Evolutionary conservation across 768 basidiomycete genomes (phyloP).

Genomic region (Russula sp.): DNA sequence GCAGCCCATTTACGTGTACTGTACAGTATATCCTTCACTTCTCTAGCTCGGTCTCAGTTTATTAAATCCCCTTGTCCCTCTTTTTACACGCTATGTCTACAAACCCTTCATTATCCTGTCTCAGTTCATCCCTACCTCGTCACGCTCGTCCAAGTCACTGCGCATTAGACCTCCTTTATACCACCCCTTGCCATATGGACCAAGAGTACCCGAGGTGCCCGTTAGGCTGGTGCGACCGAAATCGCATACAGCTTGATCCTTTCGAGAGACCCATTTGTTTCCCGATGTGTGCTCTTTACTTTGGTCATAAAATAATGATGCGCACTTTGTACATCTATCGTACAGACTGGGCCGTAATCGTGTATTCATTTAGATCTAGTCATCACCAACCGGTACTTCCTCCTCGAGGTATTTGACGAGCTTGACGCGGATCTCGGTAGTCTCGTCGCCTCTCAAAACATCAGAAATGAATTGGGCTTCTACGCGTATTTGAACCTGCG

Average conservation of each 20-base stretch:
- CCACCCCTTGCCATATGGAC: too few species aligned
- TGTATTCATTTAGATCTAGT: constrained; percentile 39
- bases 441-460: constrained; percentile 87
- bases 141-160: too few species aligned
- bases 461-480: constrained; percentile 87
- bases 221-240: background rate
- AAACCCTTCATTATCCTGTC: too few species aligned
- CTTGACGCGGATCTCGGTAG: constrained; percentile 87
- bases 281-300: background rate
- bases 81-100: too few species aligned
- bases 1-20: too few species aligned
- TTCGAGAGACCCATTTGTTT: background rate
- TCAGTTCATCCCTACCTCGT: too few species aligned
- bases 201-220: too few species aligned
- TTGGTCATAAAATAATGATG: background rate
- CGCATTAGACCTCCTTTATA: too few species aligned
- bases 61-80: too few species aligned
- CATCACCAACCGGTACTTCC: constrained; percentile 90
- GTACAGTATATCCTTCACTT: too few species aligned
- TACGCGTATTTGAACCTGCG: constrained; percentile 92
- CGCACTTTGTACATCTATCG: constrained; percentile 6
- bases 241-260: too few species aligned
- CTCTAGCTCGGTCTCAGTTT: too few species aligned
- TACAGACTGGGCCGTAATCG: background rate
- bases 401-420: constrained; percentile 92